These are phyloP conservation scores for Solanum etuberosum DNA, from an alignment of 257 asterid species.

Conservation along the genomic window DNA sequence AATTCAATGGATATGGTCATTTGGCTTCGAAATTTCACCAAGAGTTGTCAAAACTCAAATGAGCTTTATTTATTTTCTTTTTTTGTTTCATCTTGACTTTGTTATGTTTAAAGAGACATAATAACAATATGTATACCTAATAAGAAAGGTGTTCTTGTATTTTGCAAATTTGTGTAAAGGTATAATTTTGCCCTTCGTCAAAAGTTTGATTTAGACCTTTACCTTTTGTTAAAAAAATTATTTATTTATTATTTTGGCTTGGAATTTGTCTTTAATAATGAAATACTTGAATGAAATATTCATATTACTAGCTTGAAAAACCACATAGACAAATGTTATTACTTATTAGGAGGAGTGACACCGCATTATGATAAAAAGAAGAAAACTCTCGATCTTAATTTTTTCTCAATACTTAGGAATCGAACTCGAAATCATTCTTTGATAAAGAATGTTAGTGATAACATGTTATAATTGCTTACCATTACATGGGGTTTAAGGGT, in stretches of 20 bases:
- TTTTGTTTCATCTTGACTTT: neutral
- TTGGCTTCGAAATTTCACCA: neutral
- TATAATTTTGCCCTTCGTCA: no score
- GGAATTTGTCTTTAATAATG: no score
- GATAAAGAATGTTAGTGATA: neutral
- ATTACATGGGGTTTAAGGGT: neutral
- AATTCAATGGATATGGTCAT: neutral
- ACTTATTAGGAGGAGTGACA: neutral
- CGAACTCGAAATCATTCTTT: neutral
- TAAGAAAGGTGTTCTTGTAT: neutral
- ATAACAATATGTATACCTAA: neutral
- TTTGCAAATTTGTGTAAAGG: neutral
- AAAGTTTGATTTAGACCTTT: no score
- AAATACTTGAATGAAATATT: no score
- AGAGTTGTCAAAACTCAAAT: neutral
- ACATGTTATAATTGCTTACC: neutral
- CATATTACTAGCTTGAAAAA: neutral
- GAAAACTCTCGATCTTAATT: neutral
- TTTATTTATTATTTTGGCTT: no score
- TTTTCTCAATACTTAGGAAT: neutral
- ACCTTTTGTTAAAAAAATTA: no score
- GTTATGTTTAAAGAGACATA: neutral
- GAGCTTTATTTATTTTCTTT: neutral
- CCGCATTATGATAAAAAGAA: neutral
- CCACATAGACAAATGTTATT: neutral